Evolutionary conservation across 306 rosid genomes (phyloP).

Genomic region (Cicer cuneatum): DNA sequence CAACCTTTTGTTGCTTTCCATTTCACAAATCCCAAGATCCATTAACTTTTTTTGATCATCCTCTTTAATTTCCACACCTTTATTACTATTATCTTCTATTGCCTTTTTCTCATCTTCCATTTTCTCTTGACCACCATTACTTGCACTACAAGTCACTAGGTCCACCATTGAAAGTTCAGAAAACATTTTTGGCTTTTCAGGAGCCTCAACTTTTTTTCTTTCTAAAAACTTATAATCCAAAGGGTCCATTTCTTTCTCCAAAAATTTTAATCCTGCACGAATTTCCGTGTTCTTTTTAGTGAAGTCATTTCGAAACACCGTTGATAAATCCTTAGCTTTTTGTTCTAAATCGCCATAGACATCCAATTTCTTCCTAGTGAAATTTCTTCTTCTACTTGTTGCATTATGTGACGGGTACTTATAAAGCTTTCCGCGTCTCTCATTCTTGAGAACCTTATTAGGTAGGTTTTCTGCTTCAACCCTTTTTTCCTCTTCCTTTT

Average conservation of each 20-base stretch:
- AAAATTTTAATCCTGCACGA: slow-evolving; percentile 17
- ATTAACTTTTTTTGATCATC: slow-evolving; percentile 64
- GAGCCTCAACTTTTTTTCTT: slow-evolving; percentile 30
- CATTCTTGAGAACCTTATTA: not conserved
- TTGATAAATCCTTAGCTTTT: slow-evolving; percentile 38
- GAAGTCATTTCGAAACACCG: slow-evolving; percentile 40
- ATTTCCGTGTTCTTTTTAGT: not conserved
- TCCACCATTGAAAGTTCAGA: slow-evolving; percentile 46
- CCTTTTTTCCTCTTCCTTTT: slow-evolving; percentile 24
- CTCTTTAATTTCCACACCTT: slow-evolving; percentile 60
- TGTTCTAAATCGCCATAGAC: slow-evolving; percentile 43
- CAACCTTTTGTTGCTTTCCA: slow-evolving; percentile 74
- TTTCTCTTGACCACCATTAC: slow-evolving; percentile 29
- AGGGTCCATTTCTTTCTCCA: slow-evolving; percentile 32
- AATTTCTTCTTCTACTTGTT: slow-evolving; percentile 65
- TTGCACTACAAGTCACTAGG: slow-evolving; percentile 20
- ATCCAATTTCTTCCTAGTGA: slow-evolving; percentile 53
- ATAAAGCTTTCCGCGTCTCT: slow-evolving; percentile 38
- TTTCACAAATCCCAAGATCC: slow-evolving; percentile 75
- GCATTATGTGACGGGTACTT: slow-evolving; percentile 44
- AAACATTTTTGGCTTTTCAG: slow-evolving; percentile 24
- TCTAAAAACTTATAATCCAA: slow-evolving; percentile 18
- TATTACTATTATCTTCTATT: slow-evolving; percentile 46
- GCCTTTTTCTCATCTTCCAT: slow-evolving; percentile 42
- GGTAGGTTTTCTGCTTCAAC: slow-evolving; percentile 20